Evolutionary conservation across 176 grass and related monocot species (phyloP), one percentile per base, ranked within the genome.

Genomic region (Eleusine coracana): DNA sequence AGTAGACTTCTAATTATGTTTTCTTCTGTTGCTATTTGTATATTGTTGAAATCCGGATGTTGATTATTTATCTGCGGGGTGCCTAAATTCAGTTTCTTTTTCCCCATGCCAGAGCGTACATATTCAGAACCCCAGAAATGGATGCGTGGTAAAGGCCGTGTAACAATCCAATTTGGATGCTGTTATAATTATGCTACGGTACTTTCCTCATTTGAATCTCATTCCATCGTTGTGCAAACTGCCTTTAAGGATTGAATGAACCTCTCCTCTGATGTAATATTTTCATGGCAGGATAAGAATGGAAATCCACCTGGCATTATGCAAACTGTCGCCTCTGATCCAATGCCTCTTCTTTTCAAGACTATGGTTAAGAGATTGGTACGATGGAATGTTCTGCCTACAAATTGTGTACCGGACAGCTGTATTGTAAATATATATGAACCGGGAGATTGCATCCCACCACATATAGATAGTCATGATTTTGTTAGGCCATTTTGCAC

Each of bases 231-330:
- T 37, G 63, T 82, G 29, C 67, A 29, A 73, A 66, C 4, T 83
- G 41, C 52, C 79, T 69, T 68, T 25, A 36, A 51, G 12, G 29
- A 60, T 76, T 81, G 48, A 75, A 75, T 66, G 50, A 66, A 63
- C 50, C 48, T 18, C 37, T 17, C 72, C 29, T 59, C 20, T 64
- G 69, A 88, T 14, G 15, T 75, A 67, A 66, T 70, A 48, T 29
- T 86, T 42, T 84, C 45, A 80, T 94, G 76, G 51, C 85, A 97
- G 94, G 94, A 97, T 83, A 97, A 90, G 74, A 84, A 94, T 45
- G 94, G 91, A 86, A 97, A 97, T 70, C 94, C 85, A 81, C 94
- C 94, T 61, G 94, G 94, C 81, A 97, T 97, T n/a, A 70, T 97
- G 28, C 82, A 40, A 68, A 87, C 83, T 70, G 69, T 91, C 71